These are phyloP conservation scores for Massospora cicadina DNA, from an alignment of 371 early-diverging fungal species.

Conservation along the genomic window DNA sequence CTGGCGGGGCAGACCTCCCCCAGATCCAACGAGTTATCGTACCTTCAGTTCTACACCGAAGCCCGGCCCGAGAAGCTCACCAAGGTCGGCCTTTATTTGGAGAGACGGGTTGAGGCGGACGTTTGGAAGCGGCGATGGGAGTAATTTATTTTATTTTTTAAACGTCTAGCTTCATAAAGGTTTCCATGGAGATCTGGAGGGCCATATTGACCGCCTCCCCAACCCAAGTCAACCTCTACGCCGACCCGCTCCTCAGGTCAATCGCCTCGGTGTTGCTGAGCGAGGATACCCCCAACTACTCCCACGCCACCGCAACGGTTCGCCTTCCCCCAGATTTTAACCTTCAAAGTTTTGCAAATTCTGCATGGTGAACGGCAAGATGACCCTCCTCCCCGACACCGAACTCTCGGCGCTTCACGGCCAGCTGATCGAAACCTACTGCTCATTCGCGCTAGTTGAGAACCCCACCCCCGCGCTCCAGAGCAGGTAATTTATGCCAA, in stretches of 20 bases:
- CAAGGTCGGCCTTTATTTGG: slow-evolving; percentile 75
- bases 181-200: slow-evolving; percentile 13
- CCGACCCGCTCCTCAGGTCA: slow-evolving; percentile 8
- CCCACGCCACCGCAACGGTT: slow-evolving; percentile 9
- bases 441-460: slow-evolving; percentile 26
- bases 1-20: slow-evolving; percentile 64
- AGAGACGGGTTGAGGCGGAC: slow-evolving; percentile 50
- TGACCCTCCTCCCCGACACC: slow-evolving; percentile 24
- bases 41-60: slow-evolving; percentile 72
- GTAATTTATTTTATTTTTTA: slow-evolving; percentile 20
- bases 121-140: slow-evolving; percentile 35
- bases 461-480: slow-evolving; percentile 20
- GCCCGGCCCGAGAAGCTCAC: slow-evolving; percentile 80
- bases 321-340: background rate
- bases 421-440: slow-evolving; percentile 36
- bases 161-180: slow-evolving; percentile 11
- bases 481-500: slow-evolving; percentile 19
- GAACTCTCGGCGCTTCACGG: slow-evolving; percentile 43
- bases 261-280: slow-evolving; percentile 5
- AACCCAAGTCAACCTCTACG: slow-evolving; percentile 10
- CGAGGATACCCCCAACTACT: background rate
- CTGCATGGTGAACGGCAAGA: slow-evolving; percentile 7
- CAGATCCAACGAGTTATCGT: slow-evolving; percentile 66
- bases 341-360: slow-evolving; percentile 6
- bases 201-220: slow-evolving; percentile 8